Percentiles rank a stretch among this genome's conserved stretches.
Conservation (phyloP, 2,329 filamentous ascomycete genomes). For the Microcyclospora tardicrescens region DNA sequence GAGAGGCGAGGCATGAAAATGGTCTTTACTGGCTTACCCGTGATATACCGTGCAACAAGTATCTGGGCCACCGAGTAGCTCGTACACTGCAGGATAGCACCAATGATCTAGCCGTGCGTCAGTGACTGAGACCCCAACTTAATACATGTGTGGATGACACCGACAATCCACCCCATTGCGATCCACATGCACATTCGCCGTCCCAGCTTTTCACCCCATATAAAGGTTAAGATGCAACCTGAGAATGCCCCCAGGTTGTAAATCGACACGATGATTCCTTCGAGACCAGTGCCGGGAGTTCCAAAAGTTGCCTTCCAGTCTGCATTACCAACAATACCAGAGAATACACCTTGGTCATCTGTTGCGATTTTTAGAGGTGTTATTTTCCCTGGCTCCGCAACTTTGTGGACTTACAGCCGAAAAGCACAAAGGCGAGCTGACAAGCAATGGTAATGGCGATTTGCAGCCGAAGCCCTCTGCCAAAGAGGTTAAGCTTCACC, state of each 20-base stretch:
- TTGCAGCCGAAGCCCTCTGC: conserved; percentile 16
- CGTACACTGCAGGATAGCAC: conserved; percentile 34
- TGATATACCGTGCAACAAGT: conserved; percentile 35
- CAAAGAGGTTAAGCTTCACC: conserved; percentile 17
- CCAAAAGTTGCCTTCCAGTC: conserved; percentile 28
- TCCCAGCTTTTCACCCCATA: conserved; percentile 26
- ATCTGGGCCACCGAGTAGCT: conserved; percentile 33
- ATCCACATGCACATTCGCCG: conserved; percentile 28
- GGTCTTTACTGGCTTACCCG: conserved; percentile 14
- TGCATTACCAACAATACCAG: conserved; percentile 29
- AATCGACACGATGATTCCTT: conserved; percentile 32
- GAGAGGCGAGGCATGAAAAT: too few species aligned
- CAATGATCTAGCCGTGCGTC: conserved; percentile 18
- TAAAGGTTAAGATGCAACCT: conserved; percentile 26
- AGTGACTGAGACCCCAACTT: too few species aligned
- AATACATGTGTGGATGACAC: conserved; percentile 1
- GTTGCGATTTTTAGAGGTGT: neutral
- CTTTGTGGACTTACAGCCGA: conserved; percentile 9
- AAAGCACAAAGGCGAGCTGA: conserved; percentile 22
- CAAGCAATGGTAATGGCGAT: conserved; percentile 21
- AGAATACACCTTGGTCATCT: conserved; percentile 19
- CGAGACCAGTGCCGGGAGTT: conserved; percentile 25
- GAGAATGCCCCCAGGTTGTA: conserved; percentile 27
- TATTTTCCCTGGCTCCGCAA: neutral
- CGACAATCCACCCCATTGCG: conserved; percentile 30